phyloP scores from a whole-genome alignment of 1,139 yeast genomes.

The Candida sp. region DNA sequence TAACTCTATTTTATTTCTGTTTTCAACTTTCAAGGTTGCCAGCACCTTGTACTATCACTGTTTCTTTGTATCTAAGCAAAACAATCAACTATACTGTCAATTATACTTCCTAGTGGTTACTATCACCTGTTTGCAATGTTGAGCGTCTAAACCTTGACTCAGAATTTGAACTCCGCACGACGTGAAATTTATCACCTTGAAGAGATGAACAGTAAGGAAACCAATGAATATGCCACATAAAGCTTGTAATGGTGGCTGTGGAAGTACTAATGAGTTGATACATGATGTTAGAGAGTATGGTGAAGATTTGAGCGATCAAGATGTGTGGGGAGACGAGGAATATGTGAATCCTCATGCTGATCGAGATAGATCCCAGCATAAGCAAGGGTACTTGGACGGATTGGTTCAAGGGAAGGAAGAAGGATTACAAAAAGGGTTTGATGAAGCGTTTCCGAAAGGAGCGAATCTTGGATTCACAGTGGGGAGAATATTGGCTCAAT shows the following conservation, averaged over 20 bases:
- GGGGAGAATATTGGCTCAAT: conserved; percentile 62
- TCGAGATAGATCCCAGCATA: conserved; percentile 60
- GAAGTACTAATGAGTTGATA: neutral
- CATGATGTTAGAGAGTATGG: neutral
- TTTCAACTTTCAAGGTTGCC: conserved; percentile 4
- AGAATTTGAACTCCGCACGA: neutral
- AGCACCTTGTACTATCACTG: conserved; percentile 4
- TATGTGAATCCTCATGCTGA: conserved; percentile 32
- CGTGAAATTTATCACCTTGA: neutral
- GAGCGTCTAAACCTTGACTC: neutral
- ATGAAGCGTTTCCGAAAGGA: conserved; percentile 74
- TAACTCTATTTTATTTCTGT: neutral
- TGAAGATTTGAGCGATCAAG: conserved; percentile 17
- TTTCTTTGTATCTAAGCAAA: neutral
- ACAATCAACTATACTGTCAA: neutral
- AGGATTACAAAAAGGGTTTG: conserved; percentile 78
- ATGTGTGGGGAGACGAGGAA: conserved; percentile 45
- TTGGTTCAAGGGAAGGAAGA: conserved; percentile 65
- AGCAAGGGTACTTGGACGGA: conserved; percentile 86
- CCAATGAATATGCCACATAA: neutral
- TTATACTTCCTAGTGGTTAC: neutral
- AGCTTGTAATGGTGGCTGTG: neutral
- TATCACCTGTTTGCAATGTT: neutral
- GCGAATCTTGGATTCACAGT: conserved; percentile 63
- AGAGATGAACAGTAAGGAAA: neutral